Evolutionary conservation across 345 rosid species (phyloP).

Genomic region (Bruguiera gymnorhiza): DNA sequence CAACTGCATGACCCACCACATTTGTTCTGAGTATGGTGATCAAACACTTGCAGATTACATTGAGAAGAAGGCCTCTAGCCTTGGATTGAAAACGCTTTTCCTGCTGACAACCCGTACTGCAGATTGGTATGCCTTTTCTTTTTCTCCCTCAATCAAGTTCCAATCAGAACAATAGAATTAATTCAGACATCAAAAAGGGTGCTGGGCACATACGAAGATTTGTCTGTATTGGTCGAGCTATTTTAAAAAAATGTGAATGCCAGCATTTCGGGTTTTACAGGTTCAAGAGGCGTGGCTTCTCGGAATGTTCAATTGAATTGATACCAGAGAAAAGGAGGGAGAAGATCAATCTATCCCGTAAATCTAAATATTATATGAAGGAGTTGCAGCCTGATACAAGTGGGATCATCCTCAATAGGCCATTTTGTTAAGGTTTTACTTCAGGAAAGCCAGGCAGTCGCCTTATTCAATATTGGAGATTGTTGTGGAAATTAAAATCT

Average conservation of each 20-base stretch:
- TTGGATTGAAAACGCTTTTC: constrained; percentile 71
- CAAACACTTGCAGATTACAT: constrained; percentile 56
- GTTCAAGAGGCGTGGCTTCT: constrained; percentile 80
- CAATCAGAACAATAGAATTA: background rate
- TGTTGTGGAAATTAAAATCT: too few species aligned
- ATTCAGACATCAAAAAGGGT: background rate
- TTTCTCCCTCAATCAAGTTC: background rate
- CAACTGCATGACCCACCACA: background rate
- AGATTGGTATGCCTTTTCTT: constrained; percentile 54
- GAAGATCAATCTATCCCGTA: constrained; percentile 73
- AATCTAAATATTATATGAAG: constrained; percentile 80
- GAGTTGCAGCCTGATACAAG: constrained; percentile 65
- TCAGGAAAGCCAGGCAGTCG: too few species aligned
- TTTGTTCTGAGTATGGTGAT: constrained; percentile 5
- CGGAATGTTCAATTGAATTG: constrained; percentile 63
- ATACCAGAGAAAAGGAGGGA: constrained; percentile 65
- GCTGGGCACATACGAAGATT: too few species aligned
- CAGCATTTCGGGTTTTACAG: constrained; percentile 28
- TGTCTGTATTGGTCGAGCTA: too few species aligned
- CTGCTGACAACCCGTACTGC: constrained; percentile 87
- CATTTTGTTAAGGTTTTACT: constrained; percentile 19
- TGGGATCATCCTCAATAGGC: constrained; percentile 48
- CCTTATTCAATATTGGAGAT: too few species aligned
- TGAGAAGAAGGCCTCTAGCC: constrained; percentile 76
- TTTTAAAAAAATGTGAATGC: background rate